Evolutionary conservation across 306 rosid genomes (phyloP).

Genomic region (Canavalia gladiata): DNA sequence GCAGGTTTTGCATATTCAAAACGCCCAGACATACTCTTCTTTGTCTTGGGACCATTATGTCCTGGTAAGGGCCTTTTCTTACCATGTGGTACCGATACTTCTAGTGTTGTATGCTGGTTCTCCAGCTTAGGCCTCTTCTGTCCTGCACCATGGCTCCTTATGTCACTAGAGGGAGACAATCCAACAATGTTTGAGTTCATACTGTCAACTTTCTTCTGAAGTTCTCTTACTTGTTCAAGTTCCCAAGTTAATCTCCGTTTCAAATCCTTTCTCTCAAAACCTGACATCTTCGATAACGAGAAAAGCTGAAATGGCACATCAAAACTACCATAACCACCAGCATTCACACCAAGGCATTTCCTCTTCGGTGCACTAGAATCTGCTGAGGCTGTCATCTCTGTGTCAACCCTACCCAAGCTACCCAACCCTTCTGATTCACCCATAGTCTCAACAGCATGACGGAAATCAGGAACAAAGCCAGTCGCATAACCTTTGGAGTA

Average conservation of each 20-base stretch:
- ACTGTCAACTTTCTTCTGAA: conserved; percentile 68
- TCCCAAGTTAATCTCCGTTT: conserved; percentile 72
- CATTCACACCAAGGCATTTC: conserved; percentile 67
- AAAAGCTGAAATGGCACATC: conserved; percentile 68
- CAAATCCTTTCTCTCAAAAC: conserved; percentile 75
- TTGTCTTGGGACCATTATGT: conserved; percentile 66
- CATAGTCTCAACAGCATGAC: conserved; percentile 87
- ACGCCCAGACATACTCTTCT: conserved; percentile 57
- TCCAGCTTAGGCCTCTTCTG: conserved; percentile 66
- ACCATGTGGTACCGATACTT: conserved; percentile 56
- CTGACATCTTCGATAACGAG: conserved; percentile 69
- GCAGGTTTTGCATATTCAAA: conserved; percentile 59
- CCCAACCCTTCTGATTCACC: conserved; percentile 95
- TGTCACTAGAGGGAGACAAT: conserved; percentile 73
- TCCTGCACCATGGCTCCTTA: conserved; percentile 71
- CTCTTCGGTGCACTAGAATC: conserved; percentile 75
- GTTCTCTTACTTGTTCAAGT: conserved; percentile 75
- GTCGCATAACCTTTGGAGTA: conserved; percentile 81
- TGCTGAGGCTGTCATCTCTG: conserved; percentile 61
- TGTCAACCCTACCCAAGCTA: conserved; percentile 75
- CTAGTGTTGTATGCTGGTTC: conserved; percentile 49
- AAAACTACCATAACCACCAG: conserved; percentile 62
- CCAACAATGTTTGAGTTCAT: conserved; percentile 53
- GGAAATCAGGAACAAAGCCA: conserved; percentile 86
- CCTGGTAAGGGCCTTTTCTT: conserved; percentile 72